These are phyloP conservation scores for Solanum sejunctum DNA, from an alignment of 257 asterid genomes.

Conservation along the genomic window DNA sequence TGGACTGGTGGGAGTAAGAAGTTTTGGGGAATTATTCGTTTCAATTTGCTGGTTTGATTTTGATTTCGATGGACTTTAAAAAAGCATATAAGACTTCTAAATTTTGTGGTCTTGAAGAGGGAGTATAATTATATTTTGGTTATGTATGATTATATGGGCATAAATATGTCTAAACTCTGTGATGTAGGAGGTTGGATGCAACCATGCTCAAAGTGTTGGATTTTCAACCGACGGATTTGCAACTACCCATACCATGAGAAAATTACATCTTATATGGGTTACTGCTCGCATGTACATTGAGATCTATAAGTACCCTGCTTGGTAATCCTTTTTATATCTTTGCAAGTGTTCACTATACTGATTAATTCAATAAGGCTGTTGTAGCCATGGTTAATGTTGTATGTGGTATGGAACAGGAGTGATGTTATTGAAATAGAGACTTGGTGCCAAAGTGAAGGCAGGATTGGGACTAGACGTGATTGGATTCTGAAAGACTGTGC, in stretches of 20 bases:
- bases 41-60: neutral
- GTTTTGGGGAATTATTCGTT: neutral
- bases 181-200: conserved; percentile 85
- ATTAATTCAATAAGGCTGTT: neutral
- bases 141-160: neutral
- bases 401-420: conserved; percentile 44
- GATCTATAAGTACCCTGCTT: conserved; percentile 90
- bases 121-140: neutral
- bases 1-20: neutral
- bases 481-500: conserved; percentile 82
- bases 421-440: conserved; percentile 95
- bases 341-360: neutral
- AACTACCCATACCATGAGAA: conserved; percentile 77
- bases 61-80: neutral
- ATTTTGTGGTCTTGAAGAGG: neutral
- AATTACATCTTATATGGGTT: conserved; percentile 89
- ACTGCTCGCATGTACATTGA: conserved; percentile 98
- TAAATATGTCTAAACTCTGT: neutral
- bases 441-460: conserved; percentile 95
- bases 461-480: conserved; percentile 86
- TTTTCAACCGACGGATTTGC: conserved; percentile 96
- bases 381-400: neutral
- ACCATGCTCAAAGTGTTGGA: conserved; percentile 92
- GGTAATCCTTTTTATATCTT: conserved; percentile 27
- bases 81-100: neutral